Conservation (phyloP, 2,329 filamentous ascomycete species). For the Xylaria sp. region DNA sequence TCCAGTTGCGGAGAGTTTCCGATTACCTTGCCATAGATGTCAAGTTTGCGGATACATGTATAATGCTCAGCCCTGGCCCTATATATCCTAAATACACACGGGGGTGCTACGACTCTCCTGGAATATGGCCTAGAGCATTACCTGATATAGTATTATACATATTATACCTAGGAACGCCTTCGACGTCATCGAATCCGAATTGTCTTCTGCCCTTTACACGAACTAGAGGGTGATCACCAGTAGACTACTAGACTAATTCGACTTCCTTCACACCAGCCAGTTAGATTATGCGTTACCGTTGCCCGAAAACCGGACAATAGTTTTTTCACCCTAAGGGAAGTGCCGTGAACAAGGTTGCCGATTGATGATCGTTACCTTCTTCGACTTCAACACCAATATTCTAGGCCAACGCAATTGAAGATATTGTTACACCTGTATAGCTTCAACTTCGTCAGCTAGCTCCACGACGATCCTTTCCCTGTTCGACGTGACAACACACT, state of each 20-base stretch:
- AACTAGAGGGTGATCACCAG: constrained; percentile 8
- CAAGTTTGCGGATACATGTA: neutral
- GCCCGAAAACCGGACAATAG: neutral
- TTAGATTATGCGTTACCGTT: neutral
- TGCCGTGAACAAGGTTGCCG: constrained; percentile 26
- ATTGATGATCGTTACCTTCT: constrained; percentile 39
- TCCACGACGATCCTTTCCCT: constrained; percentile 34
- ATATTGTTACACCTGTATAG: constrained; percentile 26
- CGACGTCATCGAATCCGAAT: constrained; percentile 40
- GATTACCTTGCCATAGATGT: neutral
- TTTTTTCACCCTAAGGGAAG: constrained; percentile 1
- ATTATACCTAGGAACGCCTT: constrained; percentile 23
- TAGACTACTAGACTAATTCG: constrained; percentile 11
- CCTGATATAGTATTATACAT: constrained; percentile 12
- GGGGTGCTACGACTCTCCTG: constrained; percentile 16
- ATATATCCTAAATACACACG: constrained; percentile 20
- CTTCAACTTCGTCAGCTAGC: constrained; percentile 19
- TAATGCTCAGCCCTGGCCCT: constrained; percentile 21
- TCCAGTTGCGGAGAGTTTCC: constrained; percentile 15
- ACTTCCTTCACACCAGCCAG: constrained; percentile 8
- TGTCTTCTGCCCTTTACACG: constrained; percentile 1
- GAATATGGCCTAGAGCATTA: constrained; percentile 8
- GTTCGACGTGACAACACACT: constrained; percentile 20
- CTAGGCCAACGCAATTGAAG: neutral
- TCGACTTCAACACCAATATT: constrained; percentile 25